Base-by-base conservation (phyloP, 2,329 filamentous ascomycete species). In the Microdochium trichocladiopsis region DNA sequence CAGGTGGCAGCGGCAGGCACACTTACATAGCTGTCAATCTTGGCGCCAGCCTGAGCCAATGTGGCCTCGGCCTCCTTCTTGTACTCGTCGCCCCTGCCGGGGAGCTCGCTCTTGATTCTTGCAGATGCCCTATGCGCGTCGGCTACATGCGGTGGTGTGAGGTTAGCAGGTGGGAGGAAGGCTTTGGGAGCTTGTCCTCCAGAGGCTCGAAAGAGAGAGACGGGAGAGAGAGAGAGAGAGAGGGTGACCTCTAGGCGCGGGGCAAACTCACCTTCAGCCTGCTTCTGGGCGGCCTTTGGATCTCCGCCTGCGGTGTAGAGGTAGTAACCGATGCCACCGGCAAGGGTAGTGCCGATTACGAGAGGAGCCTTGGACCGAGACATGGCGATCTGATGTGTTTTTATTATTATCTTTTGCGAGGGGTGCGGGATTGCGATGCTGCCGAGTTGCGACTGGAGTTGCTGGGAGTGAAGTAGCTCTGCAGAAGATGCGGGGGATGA, bases 241-340 rank as follows among this genome's bases (percentile, higher is more conserved):
- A n/a, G n/a, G n/a, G n/a, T n/a, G n/a, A n/a, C n/a, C n/a, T n/a
- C n/a, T n/a, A n/a, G n/a, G n/a, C n/a, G n/a, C n/a, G n/a, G n/a
- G n/a, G n/a, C n/a, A n/a, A n/a, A 74, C 84, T 47, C 74, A 96
- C 93, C 82, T 76, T 96, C 88, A 60, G 88, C 80, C 69, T 94
- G 78, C 77, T 93, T 88, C 79, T 91, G 83, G n/a, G 92, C 93
- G 49, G 80, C 83, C 70, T 87, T 89, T 50, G 90, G 79, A 68
- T 84, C 81, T 53, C 93, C 92, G 56, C 93, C 93, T 16, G 92
- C 87, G 50, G 73, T 78, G 78, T 95, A 99, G 57, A 97, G 80
- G 76, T 97, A 97, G 79, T 96, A 97, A 45, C 88, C 90, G 53
- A 84, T 74, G 58, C 84, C 87, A 61, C 81, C 82, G 28, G 79